phyloP scores from a whole-genome alignment of 768 basidiomycete species.

The Lactarius trivialis region DNA sequence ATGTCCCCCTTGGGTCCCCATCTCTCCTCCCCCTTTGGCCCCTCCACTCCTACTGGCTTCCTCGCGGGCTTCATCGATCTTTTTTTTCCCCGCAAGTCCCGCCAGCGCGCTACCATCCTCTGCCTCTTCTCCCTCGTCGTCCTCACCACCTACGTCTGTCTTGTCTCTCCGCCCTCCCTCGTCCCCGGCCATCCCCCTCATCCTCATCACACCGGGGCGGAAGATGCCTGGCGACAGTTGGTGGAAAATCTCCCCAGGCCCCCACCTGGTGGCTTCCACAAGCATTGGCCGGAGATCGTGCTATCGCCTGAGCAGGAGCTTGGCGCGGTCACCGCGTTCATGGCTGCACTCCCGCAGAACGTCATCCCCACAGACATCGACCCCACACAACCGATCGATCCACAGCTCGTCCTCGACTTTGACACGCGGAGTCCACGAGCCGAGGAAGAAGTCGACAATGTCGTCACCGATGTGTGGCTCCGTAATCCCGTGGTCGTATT shows the following conservation, averaged over 20 bases:
- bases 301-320: constrained; percentile 58
- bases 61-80: constrained; percentile 6
- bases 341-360: constrained; percentile 69
- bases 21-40: not conserved
- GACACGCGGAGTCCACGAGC: constrained; percentile 65
- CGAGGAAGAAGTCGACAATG: constrained; percentile 47
- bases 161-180: constrained; percentile 17
- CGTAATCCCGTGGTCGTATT: constrained; percentile 72
- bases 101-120: constrained; percentile 19
- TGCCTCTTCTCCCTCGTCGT: constrained; percentile 17
- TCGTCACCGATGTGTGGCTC: constrained; percentile 64
- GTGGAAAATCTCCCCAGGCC: constrained; percentile 5
- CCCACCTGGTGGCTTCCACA: constrained; percentile 22
- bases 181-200: not conserved
- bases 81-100: constrained; percentile 18
- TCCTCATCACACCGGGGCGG: not conserved
- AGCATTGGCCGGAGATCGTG: constrained; percentile 34
- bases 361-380: constrained; percentile 62
- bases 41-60: not conserved
- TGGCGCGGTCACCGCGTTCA: constrained; percentile 66
- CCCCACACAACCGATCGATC: constrained; percentile 61
- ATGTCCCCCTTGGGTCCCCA: constrained; percentile 1
- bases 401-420: constrained; percentile 77
- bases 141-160: constrained; percentile 17
- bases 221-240: constrained; percentile 15